Percentiles rank a stretch among this genome's conserved stretches.
Evolutionary conservation across 345 rosid genomes (phyloP).

Genomic region (Combretum micranthum): DNA sequence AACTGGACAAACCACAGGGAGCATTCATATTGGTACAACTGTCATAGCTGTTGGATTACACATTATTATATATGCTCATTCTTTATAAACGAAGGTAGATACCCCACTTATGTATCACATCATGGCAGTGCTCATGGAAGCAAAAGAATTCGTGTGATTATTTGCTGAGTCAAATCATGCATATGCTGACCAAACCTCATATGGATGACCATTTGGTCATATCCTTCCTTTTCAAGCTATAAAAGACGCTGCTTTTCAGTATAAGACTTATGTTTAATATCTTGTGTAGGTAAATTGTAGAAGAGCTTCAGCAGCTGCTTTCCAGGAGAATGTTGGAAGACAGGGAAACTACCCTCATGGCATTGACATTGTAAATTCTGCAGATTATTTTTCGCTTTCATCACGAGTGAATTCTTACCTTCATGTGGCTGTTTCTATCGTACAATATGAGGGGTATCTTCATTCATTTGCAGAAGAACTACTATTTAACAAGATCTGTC

Average conservation of each 20-base stretch:
- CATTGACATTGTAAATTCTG: conserved; percentile 89
- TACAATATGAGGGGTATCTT: conserved; percentile 78
- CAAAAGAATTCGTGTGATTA: too few relatives aligned
- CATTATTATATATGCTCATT: too few relatives aligned
- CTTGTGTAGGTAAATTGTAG: conserved; percentile 86
- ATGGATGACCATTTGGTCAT: neutral
- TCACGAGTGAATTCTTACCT: conserved; percentile 79
- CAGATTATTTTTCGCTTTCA: conserved; percentile 96
- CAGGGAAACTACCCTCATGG: conserved; percentile 97
- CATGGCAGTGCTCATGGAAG: too few relatives aligned
- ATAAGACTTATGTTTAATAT: conserved; percentile 12
- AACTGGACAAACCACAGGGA: too few relatives aligned
- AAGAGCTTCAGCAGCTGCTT: conserved; percentile 98
- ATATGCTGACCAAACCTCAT: too few relatives aligned
- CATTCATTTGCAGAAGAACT: conserved; percentile 89
- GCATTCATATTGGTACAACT: too few relatives aligned
- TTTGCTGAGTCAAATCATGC: too few relatives aligned
- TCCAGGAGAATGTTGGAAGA: conserved; percentile 98
- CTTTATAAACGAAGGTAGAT: too few relatives aligned
- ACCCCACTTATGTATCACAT: too few relatives aligned
- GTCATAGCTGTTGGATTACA: too few relatives aligned
- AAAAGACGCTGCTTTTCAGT: neutral
- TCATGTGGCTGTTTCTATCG: conserved; percentile 71
- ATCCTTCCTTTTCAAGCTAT: conserved; percentile 2
- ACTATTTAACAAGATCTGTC: conserved; percentile 71